These are phyloP conservation scores for Cercospora sp. DNA, from an alignment of 2,329 filamentous ascomycete genomes.

Conservation along the genomic window DNA sequence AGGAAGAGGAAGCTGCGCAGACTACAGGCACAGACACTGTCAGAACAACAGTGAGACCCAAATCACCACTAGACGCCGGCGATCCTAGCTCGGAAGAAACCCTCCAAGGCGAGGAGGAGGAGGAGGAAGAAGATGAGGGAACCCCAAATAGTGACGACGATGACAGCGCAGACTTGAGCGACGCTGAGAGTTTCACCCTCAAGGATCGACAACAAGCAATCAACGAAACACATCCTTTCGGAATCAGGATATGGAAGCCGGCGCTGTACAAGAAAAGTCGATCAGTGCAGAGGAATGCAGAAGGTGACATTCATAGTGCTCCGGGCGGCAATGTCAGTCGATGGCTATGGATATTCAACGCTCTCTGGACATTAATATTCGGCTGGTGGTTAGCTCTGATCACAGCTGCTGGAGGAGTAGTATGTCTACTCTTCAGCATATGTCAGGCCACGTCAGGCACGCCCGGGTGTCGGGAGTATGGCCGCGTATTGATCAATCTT, in stretches of 20 bases:
- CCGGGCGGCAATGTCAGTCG: slow-evolving; percentile 82
- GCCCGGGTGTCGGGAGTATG: slow-evolving; percentile 81
- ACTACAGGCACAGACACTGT: slow-evolving; percentile 33
- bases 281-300: slow-evolving; percentile 92
- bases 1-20: slow-evolving; percentile 40
- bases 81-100: slow-evolving; percentile 43
- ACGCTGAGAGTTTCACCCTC: slow-evolving; percentile 95
- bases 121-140: slow-evolving; percentile 39
- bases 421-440: slow-evolving; percentile 76
- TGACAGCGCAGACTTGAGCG: slow-evolving; percentile 72
- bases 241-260: slow-evolving; percentile 98
- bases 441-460: slow-evolving; percentile 63
- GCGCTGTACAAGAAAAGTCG: slow-evolving; percentile 96
- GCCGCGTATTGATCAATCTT: slow-evolving; percentile 78
- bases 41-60: slow-evolving; percentile 9
- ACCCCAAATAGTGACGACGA: slow-evolving; percentile 36
- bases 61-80: slow-evolving; percentile 23
- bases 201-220: slow-evolving; percentile 97
- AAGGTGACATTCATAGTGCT: slow-evolving; percentile 94
- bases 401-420: slow-evolving; percentile 69
- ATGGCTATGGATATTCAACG: slow-evolving; percentile 84
- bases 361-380: slow-evolving; percentile 86
- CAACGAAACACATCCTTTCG: slow-evolving; percentile 97
- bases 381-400: slow-evolving; percentile 93
- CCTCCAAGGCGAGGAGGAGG: slow-evolving; percentile 44